These are phyloP conservation scores for Dendrobium officinale DNA, from an alignment of 106 monocot genomes.

Conservation along the genomic window DNA sequence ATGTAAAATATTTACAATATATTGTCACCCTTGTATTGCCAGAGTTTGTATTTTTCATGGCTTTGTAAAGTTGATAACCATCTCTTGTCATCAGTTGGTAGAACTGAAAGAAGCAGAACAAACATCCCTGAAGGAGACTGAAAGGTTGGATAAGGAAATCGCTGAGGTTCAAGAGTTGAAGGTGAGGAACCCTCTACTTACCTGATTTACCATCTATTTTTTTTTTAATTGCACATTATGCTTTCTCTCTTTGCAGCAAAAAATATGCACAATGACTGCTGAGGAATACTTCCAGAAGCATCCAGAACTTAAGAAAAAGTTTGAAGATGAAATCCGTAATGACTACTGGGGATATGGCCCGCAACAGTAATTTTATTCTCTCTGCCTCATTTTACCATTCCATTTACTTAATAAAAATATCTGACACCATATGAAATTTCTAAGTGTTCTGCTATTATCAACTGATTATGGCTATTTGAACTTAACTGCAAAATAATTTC, in stretches of 20 bases:
- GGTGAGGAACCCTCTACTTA: slow-evolving; percentile 21
- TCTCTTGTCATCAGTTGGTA: slow-evolving; percentile 36
- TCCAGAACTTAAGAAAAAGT: slow-evolving; percentile 91
- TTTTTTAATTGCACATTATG: neutral
- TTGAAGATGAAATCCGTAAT: slow-evolving; percentile 94
- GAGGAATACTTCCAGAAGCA: slow-evolving; percentile 92
- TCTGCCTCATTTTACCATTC: neutral
- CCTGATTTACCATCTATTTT: too few relatives aligned
- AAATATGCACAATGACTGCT: slow-evolving; percentile 97
- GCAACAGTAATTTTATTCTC: neutral
- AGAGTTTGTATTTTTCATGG: too few relatives aligned
- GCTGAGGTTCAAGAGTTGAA: slow-evolving; percentile 79
- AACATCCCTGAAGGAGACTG: slow-evolving; percentile 73
- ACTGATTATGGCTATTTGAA: too few relatives aligned
- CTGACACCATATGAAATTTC: too few relatives aligned
- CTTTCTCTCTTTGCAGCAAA: slow-evolving; percentile 47
- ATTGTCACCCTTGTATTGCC: too few relatives aligned
- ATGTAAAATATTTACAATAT: too few relatives aligned
- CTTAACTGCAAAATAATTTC: too few relatives aligned
- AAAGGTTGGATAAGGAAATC: slow-evolving; percentile 84
- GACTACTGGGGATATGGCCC: slow-evolving; percentile 86
- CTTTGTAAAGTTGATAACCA: neutral
- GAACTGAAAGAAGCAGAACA: slow-evolving; percentile 91
- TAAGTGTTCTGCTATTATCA: too few relatives aligned
- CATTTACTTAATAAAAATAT: slow-evolving; percentile 1